Evolutionary conservation across 116 monocot genomes (phyloP).

Genomic region (Trichopus zeylanicus): DNA sequence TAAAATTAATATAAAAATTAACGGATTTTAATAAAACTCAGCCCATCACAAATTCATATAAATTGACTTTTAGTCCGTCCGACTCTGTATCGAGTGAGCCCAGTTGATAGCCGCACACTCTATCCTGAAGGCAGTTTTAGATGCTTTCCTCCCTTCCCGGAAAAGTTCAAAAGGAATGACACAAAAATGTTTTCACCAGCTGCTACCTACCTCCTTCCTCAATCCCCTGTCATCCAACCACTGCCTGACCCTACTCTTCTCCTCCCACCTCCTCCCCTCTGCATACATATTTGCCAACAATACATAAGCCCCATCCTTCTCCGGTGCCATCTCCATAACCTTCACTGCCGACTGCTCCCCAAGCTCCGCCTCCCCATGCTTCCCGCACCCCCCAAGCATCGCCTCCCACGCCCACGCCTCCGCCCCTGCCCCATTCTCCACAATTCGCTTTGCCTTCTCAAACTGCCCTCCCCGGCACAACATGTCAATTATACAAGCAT

Average conservation of each 20-base stretch:
- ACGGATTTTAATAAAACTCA: too few species aligned
- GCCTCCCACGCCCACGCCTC: conserved; percentile 60
- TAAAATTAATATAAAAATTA: too few species aligned
- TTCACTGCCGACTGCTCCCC: conserved; percentile 47
- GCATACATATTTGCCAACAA: conserved; percentile 66
- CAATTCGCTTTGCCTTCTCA: conserved; percentile 52
- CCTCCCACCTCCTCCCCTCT: conserved; percentile 40
- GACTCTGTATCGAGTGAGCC: too few species aligned
- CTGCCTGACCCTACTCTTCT: conserved; percentile 39
- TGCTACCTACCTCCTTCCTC: conserved; percentile 37
- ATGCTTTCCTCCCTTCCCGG: too few species aligned
- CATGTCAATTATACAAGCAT: conserved; percentile 55
- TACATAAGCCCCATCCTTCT: conserved; percentile 40
- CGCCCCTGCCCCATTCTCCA: conserved; percentile 32
- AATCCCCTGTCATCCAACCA: conserved; percentile 34
- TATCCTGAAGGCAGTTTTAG: too few species aligned
- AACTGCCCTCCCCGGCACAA: conserved; percentile 60
- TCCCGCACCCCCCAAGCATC: conserved; percentile 51
- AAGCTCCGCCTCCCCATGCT: conserved; percentile 55
- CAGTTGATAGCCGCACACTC: too few species aligned
- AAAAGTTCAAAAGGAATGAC: too few species aligned
- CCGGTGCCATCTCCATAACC: conserved; percentile 40
- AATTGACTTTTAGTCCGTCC: too few species aligned
- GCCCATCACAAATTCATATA: too few species aligned
- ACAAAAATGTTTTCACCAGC: too few species aligned